Evolutionary conservation across 2,329 filamentous ascomycete genomes (phyloP).

Genomic region (Ophiocordyceps camponoti-leonardi): DNA sequence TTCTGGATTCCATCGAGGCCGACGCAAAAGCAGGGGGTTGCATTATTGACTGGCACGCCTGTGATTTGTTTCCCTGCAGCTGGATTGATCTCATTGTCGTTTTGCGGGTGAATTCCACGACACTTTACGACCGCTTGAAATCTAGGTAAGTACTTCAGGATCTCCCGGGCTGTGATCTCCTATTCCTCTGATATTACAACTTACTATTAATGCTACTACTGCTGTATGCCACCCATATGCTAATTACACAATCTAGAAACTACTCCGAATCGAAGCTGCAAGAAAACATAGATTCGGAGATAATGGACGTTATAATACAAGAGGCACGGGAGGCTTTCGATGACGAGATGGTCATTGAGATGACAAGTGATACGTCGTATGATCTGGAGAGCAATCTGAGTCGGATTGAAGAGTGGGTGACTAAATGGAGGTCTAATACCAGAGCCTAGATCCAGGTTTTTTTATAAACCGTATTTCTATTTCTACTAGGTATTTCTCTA

Average conservation of each 20-base stretch:
- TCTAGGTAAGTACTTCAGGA: conserved; percentile 42
- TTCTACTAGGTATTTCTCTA: no score
- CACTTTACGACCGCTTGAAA: conserved; percentile 70
- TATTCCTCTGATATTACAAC: neutral
- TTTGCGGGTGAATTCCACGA: conserved; percentile 60
- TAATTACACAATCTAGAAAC: conserved; percentile 33
- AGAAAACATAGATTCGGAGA: conserved; percentile 93
- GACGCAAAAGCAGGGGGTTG: conserved; percentile 63
- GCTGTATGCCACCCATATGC: neutral
- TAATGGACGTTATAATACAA: conserved; percentile 86
- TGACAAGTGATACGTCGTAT: conserved; percentile 64
- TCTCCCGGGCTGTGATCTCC: no score
- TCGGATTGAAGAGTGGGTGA: conserved; percentile 65
- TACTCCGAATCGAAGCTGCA: conserved; percentile 80
- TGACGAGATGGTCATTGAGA: conserved; percentile 73
- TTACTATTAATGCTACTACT: no score
- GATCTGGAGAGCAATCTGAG: conserved; percentile 84
- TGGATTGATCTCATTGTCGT: conserved; percentile 96
- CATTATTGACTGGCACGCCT: conserved; percentile 96
- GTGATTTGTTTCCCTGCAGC: conserved; percentile 80
- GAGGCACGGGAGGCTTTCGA: conserved; percentile 81
- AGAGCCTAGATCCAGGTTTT: no score
- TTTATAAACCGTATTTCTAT: no score
- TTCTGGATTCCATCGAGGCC: conserved; percentile 79
- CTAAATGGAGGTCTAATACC: conserved; percentile 46